Percentiles rank a stretch among this genome's conserved stretches.
These are phyloP conservation scores for Tympanopsis confertula DNA, from an alignment of 2,329 filamentous ascomycete species.

Conservation along the genomic window DNA sequence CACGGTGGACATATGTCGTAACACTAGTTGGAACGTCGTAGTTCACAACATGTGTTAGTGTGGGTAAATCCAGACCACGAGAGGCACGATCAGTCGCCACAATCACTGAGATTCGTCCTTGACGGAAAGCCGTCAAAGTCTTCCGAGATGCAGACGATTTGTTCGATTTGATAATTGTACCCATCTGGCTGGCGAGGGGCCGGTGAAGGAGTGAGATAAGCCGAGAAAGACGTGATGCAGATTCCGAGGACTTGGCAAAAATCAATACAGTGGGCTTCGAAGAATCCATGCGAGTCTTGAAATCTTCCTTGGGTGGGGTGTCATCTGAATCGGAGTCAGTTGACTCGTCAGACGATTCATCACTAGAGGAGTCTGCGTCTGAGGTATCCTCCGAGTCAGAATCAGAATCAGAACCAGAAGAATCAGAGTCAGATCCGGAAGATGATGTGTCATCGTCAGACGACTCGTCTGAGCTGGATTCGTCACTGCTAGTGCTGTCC, in stretches of 20 bases:
- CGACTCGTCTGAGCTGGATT: background rate
- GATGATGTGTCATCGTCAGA: background rate
- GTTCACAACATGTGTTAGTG: slow-evolving; percentile 77
- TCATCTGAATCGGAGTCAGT: background rate
- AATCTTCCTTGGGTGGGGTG: slow-evolving; percentile 6
- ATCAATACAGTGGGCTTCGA: slow-evolving; percentile 49
- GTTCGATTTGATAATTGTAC: slow-evolving; percentile 67
- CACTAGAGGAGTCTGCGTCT: background rate
- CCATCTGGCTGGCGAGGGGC: slow-evolving; percentile 40
- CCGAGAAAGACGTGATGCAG: slow-evolving; percentile 73
- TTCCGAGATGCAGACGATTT: slow-evolving; percentile 60
- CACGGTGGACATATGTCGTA: slow-evolving; percentile 79
- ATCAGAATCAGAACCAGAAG: background rate
- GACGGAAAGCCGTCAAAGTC: slow-evolving; percentile 54
- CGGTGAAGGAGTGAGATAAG: slow-evolving; percentile 61
- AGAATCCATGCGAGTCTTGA: slow-evolving; percentile 23
- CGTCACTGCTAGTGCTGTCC: background rate
- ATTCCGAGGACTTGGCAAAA: slow-evolving; percentile 85
- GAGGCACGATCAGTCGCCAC: slow-evolving; percentile 90
- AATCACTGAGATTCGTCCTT: slow-evolving; percentile 56
- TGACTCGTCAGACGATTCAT: background rate
- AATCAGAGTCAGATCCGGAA: background rate
- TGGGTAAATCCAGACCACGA: slow-evolving; percentile 73
- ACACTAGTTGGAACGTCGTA: slow-evolving; percentile 80
- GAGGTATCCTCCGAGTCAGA: background rate